phyloP scores from a whole-genome alignment of 2,329 filamentous ascomycete species.

The Cytospora paraplurivora region DNA sequence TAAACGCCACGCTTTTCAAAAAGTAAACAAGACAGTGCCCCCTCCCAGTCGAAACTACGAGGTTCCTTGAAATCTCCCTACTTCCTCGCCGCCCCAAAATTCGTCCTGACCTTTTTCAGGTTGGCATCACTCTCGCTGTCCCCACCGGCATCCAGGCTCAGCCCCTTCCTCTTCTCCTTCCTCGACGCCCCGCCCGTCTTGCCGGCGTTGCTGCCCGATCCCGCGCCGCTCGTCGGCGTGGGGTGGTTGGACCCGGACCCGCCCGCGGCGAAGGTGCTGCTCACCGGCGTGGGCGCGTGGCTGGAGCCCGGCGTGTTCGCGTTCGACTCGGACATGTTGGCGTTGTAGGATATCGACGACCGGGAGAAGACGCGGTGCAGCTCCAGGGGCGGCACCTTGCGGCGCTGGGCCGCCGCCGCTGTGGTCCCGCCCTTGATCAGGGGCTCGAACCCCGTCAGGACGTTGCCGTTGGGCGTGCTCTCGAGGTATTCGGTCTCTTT shows the following conservation, averaged over 20 bases:
- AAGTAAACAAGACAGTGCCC: neutral
- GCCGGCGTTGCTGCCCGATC: conserved; percentile 36
- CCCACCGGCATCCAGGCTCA: conserved; percentile 36
- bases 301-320: conserved; percentile 39
- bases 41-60: neutral
- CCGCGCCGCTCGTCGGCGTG: conserved; percentile 57
- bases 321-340: conserved; percentile 33
- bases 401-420: conserved; percentile 62
- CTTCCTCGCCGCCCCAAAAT: conserved; percentile 59
- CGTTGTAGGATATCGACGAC: conserved; percentile 64
- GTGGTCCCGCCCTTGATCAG: conserved; percentile 87
- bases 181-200: conserved; percentile 33
- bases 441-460: conserved; percentile 96
- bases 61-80: conserved; percentile 4
- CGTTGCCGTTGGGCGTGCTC: conserved; percentile 86
- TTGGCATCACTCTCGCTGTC: conserved; percentile 62
- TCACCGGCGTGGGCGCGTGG: conserved; percentile 57
- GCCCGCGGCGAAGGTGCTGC: conserved; percentile 48
- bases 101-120: conserved; percentile 58
- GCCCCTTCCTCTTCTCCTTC: conserved; percentile 57
- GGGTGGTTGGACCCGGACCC: conserved; percentile 51
- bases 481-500: conserved; percentile 89
- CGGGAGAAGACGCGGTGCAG: conserved; percentile 73
- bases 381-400: conserved; percentile 66
- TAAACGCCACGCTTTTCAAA: neutral